A percentile compares a stretch with the other conserved stretches of the same genome.
Evolutionary conservation across 176 grass and related monocot species (phyloP).

Genomic region (Luzula sylvatica): DNA sequence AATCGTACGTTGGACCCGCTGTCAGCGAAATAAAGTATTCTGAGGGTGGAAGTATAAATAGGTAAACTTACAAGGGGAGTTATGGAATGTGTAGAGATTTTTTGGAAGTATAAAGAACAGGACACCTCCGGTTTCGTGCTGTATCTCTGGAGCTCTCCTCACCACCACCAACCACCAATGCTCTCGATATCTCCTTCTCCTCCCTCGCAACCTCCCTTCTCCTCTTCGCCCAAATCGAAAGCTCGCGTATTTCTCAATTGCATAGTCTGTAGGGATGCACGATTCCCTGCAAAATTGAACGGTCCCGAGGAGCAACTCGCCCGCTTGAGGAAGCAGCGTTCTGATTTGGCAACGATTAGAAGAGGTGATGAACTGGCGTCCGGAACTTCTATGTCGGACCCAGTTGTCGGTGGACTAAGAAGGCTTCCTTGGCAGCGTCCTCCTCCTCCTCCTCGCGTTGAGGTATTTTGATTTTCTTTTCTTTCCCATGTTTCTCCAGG

Average conservation of each 20-base stretch:
- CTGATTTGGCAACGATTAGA: no score
- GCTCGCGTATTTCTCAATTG: neutral
- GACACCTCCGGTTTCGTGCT: neutral
- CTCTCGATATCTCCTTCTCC: neutral
- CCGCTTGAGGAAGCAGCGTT: no score
- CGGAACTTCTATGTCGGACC: neutral
- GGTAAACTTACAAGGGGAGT: no score
- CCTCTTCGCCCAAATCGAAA: neutral
- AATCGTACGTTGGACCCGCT: no score
- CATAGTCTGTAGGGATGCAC: neutral
- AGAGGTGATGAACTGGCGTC: neutral
- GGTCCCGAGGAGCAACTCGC: no score
- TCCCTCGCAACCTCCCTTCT: neutral
- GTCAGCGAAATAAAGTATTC: no score
- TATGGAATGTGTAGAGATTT: no score
- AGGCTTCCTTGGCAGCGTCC: neutral
- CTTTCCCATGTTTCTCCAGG: neutral
- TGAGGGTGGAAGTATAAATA: no score
- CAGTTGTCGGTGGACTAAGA: neutral
- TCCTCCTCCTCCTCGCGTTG: neutral
- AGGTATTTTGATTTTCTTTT: neutral
- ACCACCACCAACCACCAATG: neutral
- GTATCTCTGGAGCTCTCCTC: neutral
- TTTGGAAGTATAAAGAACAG: neutral
- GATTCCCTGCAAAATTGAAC: no score